phyloP scores from a whole-genome alignment of 2,329 filamentous ascomycete genomes.

The Didymella keratinophila region DNA sequence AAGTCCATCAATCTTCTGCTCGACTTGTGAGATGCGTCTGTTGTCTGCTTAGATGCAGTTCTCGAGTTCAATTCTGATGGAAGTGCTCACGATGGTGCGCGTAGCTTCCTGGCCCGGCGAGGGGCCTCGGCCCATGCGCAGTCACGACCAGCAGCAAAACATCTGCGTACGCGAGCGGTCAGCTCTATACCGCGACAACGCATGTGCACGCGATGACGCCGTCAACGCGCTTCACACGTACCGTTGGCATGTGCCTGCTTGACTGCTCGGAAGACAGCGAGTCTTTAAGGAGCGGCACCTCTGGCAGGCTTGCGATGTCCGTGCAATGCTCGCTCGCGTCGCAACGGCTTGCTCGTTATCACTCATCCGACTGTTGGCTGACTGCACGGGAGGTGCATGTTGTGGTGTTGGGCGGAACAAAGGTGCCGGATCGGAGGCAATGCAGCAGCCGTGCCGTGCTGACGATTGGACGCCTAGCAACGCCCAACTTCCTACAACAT shows the following conservation, averaged over 20 bases:
- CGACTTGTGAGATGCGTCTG: slow-evolving; percentile 48
- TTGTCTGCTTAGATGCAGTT: background rate
- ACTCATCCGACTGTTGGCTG: slow-evolving; percentile 31
- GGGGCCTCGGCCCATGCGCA: slow-evolving; percentile 46
- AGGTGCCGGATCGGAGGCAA: slow-evolving; percentile 8
- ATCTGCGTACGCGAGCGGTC: slow-evolving; percentile 27
- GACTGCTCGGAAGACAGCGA: slow-evolving; percentile 43
- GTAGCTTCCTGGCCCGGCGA: slow-evolving; percentile 35
- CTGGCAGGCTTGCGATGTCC: slow-evolving; percentile 45
- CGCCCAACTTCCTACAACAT: background rate
- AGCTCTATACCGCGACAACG: background rate
- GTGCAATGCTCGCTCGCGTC: slow-evolving; percentile 22
- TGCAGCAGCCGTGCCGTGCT: slow-evolving; percentile 10
- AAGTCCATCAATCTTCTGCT: slow-evolving; percentile 48
- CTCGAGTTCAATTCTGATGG: background rate
- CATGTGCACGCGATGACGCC: background rate
- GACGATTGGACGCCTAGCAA: slow-evolving; percentile 1
- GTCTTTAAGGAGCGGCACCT: slow-evolving; percentile 47
- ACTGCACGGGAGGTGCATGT: background rate
- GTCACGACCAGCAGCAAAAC: slow-evolving; percentile 35
- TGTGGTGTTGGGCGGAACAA: background rate
- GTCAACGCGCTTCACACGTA: slow-evolving; percentile 13
- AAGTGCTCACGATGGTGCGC: slow-evolving; percentile 45
- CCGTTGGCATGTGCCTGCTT: slow-evolving; percentile 42
- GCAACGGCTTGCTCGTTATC: slow-evolving; percentile 28